These are phyloP conservation scores for Psilocybe tampanensis DNA, from an alignment of 768 basidiomycete genomes.

Conservation along the genomic window DNA sequence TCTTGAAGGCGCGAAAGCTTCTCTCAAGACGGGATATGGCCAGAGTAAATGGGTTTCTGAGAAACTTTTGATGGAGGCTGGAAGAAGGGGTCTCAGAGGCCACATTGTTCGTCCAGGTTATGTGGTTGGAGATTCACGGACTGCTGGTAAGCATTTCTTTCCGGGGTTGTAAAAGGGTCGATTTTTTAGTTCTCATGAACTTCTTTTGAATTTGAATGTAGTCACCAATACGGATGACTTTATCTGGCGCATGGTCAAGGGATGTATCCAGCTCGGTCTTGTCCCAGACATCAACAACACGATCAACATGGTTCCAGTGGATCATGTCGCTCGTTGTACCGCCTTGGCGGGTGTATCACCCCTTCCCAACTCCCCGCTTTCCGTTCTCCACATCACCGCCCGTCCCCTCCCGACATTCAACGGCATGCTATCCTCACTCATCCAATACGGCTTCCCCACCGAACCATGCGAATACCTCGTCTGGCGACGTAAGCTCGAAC, in stretches of 20 bases:
- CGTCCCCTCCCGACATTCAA: constrained; percentile 90
- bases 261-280: constrained; percentile 96
- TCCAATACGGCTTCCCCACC: constrained; percentile 79
- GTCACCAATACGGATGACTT: constrained; percentile 99
- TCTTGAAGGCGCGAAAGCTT: constrained; percentile 76
- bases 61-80: constrained; percentile 91
- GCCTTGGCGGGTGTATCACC: constrained; percentile 72
- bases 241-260: constrained; percentile 97
- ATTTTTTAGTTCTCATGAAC: background rate
- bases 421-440: constrained; percentile 71
- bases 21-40: constrained; percentile 90
- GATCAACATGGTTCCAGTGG: constrained; percentile 97
- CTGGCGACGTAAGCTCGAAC: constrained; percentile 92
- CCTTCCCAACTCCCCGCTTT: constrained; percentile 44
- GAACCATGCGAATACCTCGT: constrained; percentile 83
- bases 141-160: constrained; percentile 65
- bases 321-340: constrained; percentile 88
- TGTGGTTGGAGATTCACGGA: constrained; percentile 88
- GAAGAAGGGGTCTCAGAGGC: constrained; percentile 79
- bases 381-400: constrained; percentile 85
- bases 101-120: constrained; percentile 94
- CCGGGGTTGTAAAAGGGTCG: no score
- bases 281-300: constrained; percentile 98
- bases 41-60: constrained; percentile 99
- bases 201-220: constrained; percentile 31